phyloP scores from a whole-genome alignment of 2,329 filamentous ascomycete genomes.

The Pyrenophora graminea region DNA sequence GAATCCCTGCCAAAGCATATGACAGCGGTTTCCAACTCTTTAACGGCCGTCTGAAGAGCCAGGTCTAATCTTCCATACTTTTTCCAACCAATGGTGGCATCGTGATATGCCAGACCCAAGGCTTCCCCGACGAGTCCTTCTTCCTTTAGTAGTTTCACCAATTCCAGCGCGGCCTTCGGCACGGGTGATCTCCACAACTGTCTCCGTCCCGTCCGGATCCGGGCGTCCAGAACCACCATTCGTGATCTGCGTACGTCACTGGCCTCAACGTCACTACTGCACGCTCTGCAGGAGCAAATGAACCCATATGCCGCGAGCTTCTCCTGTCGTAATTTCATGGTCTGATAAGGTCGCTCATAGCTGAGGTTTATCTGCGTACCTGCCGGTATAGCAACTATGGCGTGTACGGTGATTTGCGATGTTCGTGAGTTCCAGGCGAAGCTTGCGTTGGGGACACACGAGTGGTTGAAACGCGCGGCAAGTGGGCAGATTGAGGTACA shows the following conservation, averaged over 20 bases:
- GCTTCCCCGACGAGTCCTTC: slow-evolving; percentile 25
- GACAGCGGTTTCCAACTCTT: slow-evolving; percentile 18
- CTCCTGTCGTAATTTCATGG: slow-evolving; percentile 16
- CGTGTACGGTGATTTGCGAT: slow-evolving; percentile 26
- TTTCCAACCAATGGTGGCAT: slow-evolving; percentile 21
- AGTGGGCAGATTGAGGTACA: slow-evolving; percentile 33
- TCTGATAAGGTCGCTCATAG: slow-evolving; percentile 33
- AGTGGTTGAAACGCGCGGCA: slow-evolving; percentile 44
- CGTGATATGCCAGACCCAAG: slow-evolving; percentile 24
- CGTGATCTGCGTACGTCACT: slow-evolving; percentile 23
- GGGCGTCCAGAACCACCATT: slow-evolving; percentile 18
- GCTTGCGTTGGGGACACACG: slow-evolving; percentile 40
- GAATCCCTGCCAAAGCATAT: slow-evolving; percentile 19
- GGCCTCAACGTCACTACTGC: slow-evolving; percentile 8
- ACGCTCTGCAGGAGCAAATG: slow-evolving; percentile 33
- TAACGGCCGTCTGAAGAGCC: slow-evolving; percentile 14
- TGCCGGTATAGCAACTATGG: slow-evolving; percentile 32
- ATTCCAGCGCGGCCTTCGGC: slow-evolving; percentile 20
- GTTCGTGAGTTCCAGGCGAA: slow-evolving; percentile 31
- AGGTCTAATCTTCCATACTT: slow-evolving; percentile 19
- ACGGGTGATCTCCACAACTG: slow-evolving; percentile 18
- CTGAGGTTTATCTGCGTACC: slow-evolving; percentile 38
- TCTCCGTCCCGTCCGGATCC: slow-evolving; percentile 15
- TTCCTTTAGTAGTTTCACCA: slow-evolving; percentile 19
- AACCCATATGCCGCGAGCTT: slow-evolving; percentile 31